Percentiles rank a stretch among this genome's conserved stretches.
phyloP scores from a whole-genome alignment of 768 basidiomycete genomes.

The Tylopilus cervinicoccineus region DNA sequence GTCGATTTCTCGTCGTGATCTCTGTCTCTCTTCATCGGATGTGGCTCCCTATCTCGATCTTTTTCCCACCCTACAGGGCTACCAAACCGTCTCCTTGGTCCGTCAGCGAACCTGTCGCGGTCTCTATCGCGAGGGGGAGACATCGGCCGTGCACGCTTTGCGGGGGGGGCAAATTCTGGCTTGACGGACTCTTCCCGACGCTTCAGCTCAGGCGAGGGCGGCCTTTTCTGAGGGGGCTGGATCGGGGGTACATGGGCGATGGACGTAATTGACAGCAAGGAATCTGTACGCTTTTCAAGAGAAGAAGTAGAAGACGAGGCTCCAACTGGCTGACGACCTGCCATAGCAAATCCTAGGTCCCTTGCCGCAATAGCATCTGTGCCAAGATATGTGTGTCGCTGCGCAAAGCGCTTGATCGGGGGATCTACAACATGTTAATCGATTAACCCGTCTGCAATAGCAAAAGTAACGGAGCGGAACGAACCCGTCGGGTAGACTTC shows the following conservation, averaged over 20 bases:
- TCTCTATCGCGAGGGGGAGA: slow-evolving; percentile 51
- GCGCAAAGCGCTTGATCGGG: slow-evolving; percentile 87
- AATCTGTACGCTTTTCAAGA: slow-evolving; percentile 35
- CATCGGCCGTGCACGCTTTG: slow-evolving; percentile 43
- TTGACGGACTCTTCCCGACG: slow-evolving; percentile 41
- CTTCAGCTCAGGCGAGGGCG: slow-evolving; percentile 34
- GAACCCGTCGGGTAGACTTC: slow-evolving; percentile 84
- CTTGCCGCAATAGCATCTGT: slow-evolving; percentile 86
- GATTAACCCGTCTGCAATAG: background rate
- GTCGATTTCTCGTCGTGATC: slow-evolving; percentile 44
- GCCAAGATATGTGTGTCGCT: slow-evolving; percentile 66
- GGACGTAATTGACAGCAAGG: slow-evolving; percentile 31
- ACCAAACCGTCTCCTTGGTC: slow-evolving; percentile 37
- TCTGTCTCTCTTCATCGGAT: slow-evolving; percentile 38
- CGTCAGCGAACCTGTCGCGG: slow-evolving; percentile 39
- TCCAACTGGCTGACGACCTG: slow-evolving; percentile 26
- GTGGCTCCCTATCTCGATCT: slow-evolving; percentile 42
- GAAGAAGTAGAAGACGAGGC: slow-evolving; percentile 17
- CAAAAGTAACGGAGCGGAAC: slow-evolving; percentile 18
- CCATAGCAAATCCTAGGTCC: slow-evolving; percentile 79
- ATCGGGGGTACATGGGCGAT: slow-evolving; percentile 22
- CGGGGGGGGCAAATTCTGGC: slow-evolving; percentile 37
- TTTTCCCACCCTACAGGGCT: slow-evolving; percentile 42
- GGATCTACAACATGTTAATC: slow-evolving; percentile 57
- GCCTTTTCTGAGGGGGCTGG: slow-evolving; percentile 27